Base-by-base conservation (phyloP, 768 basidiomycete genomes). In the Calocera viscosa region DNA sequence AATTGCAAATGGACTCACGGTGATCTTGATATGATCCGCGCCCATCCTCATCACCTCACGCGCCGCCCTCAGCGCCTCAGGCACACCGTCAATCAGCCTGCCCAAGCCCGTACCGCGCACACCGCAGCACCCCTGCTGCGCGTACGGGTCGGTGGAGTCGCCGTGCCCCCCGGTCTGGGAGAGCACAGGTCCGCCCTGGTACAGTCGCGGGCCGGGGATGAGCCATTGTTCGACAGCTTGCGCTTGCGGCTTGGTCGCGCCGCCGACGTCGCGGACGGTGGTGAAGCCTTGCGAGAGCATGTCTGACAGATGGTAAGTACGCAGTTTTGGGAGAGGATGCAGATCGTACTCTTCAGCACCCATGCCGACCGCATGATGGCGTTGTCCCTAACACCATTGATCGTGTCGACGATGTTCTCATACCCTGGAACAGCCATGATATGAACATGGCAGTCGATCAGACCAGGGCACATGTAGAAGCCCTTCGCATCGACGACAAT, bases 371-470 rank as follows among this genome's bases (percentile, higher is more conserved):
- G 72, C 33, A 79, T 69, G 32, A 75, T 70, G 17, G 78, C 72
- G n/a, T 74, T 68, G 66, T 80, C 74, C 19, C 75, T 72, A 16
- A 73, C 70, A 8, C 72, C 71, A 16, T 72, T 71, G 10, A 74
- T 71, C 16, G 78, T 70, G 17, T 81, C 79, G 11, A 72, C 68
- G 73, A 80, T 77, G 17, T 75, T 77, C 67, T 71, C 71, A 3
- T 76, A 75, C 43, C 80, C 80, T 0, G 79, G 79, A 0, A 77
- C 75, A 2, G 79, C 79, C 1, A 77, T 77, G 64, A 79, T 75
- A 67, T 81, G 80, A 0, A 80, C 79, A 72, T 81, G 80, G 49
- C 76, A 76, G 71, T 81, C 80, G 63, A 81, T 78, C n/a, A 80
- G 71, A 1, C 80, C 80, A 22, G 80, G 80, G 67, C 76, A 81